These are phyloP conservation scores for Beauveria scarabaeidicola DNA, from an alignment of 2,329 filamentous ascomycete genomes.

Conservation along the genomic window DNA sequence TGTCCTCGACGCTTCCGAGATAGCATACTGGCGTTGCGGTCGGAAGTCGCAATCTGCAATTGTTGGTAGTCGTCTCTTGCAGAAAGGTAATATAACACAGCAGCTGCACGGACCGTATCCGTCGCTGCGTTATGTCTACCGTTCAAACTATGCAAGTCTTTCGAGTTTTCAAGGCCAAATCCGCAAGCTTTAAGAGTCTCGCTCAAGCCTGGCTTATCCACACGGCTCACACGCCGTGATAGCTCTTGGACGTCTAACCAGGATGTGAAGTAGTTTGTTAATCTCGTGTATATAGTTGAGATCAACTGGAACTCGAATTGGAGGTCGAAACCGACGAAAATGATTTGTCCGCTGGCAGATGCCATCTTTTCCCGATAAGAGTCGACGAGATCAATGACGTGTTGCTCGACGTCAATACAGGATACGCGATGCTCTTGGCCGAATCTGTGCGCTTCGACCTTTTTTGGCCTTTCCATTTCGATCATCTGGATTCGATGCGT, in stretches of 20 bases:
- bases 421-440: not conserved
- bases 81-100: not conserved
- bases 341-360: not conserved
- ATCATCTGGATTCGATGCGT: not conserved
- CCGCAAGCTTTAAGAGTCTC: slow-evolving; percentile 1
- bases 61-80: not conserved
- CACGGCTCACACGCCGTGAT: not conserved
- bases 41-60: not conserved
- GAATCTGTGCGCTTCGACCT: not conserved
- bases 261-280: not conserved
- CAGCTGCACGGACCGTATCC: not conserved
- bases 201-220: not conserved
- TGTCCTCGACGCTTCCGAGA: not conserved
- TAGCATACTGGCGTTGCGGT: not conserved
- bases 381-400: not conserved
- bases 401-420: not conserved
- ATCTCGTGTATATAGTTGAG: not conserved
- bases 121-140: not conserved
- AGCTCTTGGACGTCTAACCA: slow-evolving; percentile 6
- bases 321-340: not conserved
- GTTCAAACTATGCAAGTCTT: not conserved
- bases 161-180: not conserved
- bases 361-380: not conserved
- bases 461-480: not conserved
- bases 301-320: not conserved